Conservation (phyloP, 768 basidiomycete genomes). For the Boletus reticulatus region DNA sequence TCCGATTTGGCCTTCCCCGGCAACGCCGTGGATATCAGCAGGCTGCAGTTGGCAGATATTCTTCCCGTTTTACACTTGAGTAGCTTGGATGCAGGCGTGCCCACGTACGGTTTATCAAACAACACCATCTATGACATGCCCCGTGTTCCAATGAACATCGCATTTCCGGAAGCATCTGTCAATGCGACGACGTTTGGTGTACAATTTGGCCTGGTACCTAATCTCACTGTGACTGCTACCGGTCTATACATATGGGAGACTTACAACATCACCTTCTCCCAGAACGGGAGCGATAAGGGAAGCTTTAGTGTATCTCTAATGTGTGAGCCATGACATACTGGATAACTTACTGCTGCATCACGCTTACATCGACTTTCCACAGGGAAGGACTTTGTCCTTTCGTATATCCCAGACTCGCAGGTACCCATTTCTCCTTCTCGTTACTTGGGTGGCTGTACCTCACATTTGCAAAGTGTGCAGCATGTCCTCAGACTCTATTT, state of each 20-base stretch:
- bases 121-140: not conserved
- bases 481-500: too few species aligned
- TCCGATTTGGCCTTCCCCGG: not conserved
- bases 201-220: not conserved
- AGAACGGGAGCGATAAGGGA: not conserved
- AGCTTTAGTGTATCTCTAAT: not conserved
- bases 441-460: not conserved
- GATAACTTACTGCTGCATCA: not conserved
- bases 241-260: too few species aligned
- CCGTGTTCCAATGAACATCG: not conserved
- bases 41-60: not conserved
- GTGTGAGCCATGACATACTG: not conserved
- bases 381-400: not conserved
- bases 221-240: not conserved
- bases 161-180: not conserved
- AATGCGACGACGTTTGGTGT: not conserved
- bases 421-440: not conserved
- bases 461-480: too few species aligned
- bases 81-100: not conserved
- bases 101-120: not conserved
- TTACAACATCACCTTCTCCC: not conserved
- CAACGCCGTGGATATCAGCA: not conserved
- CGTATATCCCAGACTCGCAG: not conserved
- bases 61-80: not conserved
- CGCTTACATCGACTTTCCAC: not conserved